Evolutionary conservation across 495 filamentous ascomycete genomes (phyloP), one percentile per base, ranked within the genome.

Genomic region (Polyplosphaeria fusca): DNA sequence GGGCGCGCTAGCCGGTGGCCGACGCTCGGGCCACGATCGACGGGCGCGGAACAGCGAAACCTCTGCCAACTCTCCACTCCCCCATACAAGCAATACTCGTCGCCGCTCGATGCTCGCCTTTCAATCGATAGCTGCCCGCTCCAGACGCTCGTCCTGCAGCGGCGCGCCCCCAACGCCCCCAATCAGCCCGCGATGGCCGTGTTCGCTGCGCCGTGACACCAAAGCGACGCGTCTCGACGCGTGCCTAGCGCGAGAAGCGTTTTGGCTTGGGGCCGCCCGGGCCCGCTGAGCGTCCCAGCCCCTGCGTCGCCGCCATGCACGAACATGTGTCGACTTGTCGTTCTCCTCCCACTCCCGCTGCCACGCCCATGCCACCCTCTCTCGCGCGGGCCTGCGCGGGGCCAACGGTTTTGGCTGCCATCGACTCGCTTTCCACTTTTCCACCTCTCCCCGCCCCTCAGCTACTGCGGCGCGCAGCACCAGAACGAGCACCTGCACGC

Each of bases 251-350:
- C 43, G 52, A 47, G 13, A 27, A 20, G 19, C 32, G 26, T 28
- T 42, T 42, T 11, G 39, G 28, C 18, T 14, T 14, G 13, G 13
- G 41, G 35, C 49, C 38, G 38, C 27, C 16, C 35, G 48, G 19
- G 41, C 25, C 47, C 30, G 30, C 30, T n/a, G 30, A n/a, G n/a
- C 7, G 9, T 9, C 14, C 9, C 46, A 45, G 58, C 58, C 58
- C 58, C 58, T 61, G 58, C 58, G 46, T 61, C 58, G 1, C 20
- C n/a, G 5, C 11, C 11, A 49, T 61, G 57, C 58, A 55, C 58
- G 50, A 55, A 49, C 58, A 55, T 44, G 49, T 55, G 57, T 60
- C 58, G 53, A 24, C 41, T 41, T 49, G 16, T 47, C 56, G 51
- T 18, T 26, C 44, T 42, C 13, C 40, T 5, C 16, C 47, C 48